These are phyloP conservation scores for Claviceps cyperi DNA, from an alignment of 2,329 filamentous ascomycete species.

Conservation along the genomic window DNA sequence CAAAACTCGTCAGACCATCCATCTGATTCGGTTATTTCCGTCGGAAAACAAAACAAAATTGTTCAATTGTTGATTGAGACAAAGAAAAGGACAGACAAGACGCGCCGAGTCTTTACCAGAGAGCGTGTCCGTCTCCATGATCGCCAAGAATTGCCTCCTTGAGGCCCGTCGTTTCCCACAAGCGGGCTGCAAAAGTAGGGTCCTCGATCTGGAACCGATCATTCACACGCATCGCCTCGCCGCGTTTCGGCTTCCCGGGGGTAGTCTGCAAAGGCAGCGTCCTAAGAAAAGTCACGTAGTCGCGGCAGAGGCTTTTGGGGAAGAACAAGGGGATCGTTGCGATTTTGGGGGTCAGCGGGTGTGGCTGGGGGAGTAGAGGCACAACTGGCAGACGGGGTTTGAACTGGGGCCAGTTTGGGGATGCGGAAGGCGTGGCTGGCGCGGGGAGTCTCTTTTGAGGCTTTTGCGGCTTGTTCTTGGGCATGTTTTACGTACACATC, in stretches of 20 bases:
- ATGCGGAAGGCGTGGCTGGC: conserved; percentile 9
- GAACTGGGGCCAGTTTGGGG: conserved; percentile 55
- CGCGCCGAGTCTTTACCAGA: conserved; percentile 29
- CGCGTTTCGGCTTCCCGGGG: conserved; percentile 61
- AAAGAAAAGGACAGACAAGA: conserved; percentile 3
- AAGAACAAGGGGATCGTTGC: conserved; percentile 61
- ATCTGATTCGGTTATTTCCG: neutral
- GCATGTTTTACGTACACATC: conserved; percentile 11
- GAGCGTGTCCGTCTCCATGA: conserved; percentile 17
- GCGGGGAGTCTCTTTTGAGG: conserved; percentile 8
- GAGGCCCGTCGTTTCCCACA: conserved; percentile 69
- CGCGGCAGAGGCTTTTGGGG: conserved; percentile 58
- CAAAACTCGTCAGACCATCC: neutral
- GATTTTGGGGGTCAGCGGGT: conserved; percentile 44
- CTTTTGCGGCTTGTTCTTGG: conserved; percentile 20
- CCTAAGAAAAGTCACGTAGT: conserved; percentile 58
- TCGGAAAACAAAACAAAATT: too few species aligned
- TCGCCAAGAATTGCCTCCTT: conserved; percentile 38
- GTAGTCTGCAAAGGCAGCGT: conserved; percentile 62
- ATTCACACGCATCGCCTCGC: conserved; percentile 73
- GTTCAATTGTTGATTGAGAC: too few species aligned
- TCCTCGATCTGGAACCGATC: conserved; percentile 80
- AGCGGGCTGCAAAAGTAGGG: conserved; percentile 50
- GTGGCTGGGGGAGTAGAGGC: conserved; percentile 45
- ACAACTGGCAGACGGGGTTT: conserved; percentile 51